These are phyloP conservation scores for Dipodascus albidus DNA, from an alignment of 805 yeast species.

Conservation along the genomic window DNA sequence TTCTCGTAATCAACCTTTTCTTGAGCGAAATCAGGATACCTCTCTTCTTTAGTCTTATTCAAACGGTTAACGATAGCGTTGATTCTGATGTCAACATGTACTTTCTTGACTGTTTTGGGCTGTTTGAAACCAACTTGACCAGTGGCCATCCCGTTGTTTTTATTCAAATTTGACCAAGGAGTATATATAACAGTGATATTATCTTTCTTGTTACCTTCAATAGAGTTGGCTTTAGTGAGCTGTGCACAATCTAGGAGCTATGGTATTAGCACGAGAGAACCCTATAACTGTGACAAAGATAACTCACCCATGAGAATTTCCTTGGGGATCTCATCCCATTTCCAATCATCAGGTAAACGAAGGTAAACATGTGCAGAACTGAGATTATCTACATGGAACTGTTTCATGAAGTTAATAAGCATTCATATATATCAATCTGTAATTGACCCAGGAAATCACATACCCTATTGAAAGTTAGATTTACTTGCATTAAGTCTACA, in stretches of 20 bases:
- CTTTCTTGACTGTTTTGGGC: constrained; percentile 39
- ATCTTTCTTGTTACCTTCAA: constrained; percentile 60
- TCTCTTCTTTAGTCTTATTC: constrained; percentile 52
- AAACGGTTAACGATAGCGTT: constrained; percentile 50
- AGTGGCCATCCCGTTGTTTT: constrained; percentile 59
- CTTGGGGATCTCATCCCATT: constrained; percentile 37
- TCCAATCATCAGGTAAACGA: constrained; percentile 38
- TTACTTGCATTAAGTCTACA: not conserved
- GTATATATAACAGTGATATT: constrained; percentile 60
- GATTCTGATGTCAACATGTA: constrained; percentile 43
- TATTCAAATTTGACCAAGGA: constrained; percentile 58
- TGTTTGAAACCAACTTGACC: constrained; percentile 72
- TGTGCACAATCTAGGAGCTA: constrained; percentile 42
- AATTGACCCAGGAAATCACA: too few species aligned
- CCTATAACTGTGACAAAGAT: not conserved
- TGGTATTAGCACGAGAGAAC: not conserved
- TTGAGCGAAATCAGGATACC: constrained; percentile 35
- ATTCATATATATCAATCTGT: not conserved
- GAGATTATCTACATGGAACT: constrained; percentile 64
- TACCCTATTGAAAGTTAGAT: not conserved
- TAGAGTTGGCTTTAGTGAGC: constrained; percentile 65
- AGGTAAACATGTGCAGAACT: constrained; percentile 72
- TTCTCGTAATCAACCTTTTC: constrained; percentile 32
- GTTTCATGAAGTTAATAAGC: not conserved
- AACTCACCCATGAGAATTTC: constrained; percentile 35